These are phyloP conservation scores for Cyclotella atomus DNA, from an alignment of 108 stramenopile genomes.

Conservation along the genomic window DNA sequence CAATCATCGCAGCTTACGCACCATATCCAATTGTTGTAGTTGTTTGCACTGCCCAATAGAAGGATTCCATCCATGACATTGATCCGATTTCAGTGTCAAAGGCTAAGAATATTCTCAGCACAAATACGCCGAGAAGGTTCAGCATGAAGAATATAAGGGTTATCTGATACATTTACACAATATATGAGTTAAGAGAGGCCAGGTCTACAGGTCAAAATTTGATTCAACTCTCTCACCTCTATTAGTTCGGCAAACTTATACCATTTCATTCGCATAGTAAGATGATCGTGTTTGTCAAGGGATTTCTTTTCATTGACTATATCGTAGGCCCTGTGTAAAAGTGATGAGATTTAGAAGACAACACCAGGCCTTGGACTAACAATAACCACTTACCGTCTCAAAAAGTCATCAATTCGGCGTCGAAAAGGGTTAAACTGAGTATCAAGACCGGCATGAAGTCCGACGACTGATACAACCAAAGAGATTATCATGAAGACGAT, in stretches of 20 bases:
- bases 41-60: slow-evolving; percentile 66
- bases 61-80: slow-evolving; percentile 59
- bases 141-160: slow-evolving; percentile 37
- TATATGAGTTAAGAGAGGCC: neutral
- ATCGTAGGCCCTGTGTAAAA: neutral
- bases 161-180: slow-evolving; percentile 21
- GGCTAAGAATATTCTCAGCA: slow-evolving; percentile 23
- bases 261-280: slow-evolving; percentile 40
- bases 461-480: slow-evolving; percentile 42
- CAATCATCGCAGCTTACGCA: neutral
- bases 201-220: neutral
- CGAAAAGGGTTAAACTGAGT: slow-evolving; percentile 26
- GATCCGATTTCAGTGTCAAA: slow-evolving; percentile 22
- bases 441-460: slow-evolving; percentile 40
- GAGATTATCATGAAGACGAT: slow-evolving; percentile 57
- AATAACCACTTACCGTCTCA: neutral
- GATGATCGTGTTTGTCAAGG: slow-evolving; percentile 28
- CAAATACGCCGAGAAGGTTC: slow-evolving; percentile 51
- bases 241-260: slow-evolving; percentile 12
- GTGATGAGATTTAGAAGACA: neutral
- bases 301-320: slow-evolving; percentile 18
- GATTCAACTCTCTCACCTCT: neutral
- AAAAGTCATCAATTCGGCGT: neutral
- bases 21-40: slow-evolving; percentile 20
- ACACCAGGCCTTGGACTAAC: neutral